Conservation (phyloP, 164 flowering plant species). For the Dillenia suffruticosa region DNA sequence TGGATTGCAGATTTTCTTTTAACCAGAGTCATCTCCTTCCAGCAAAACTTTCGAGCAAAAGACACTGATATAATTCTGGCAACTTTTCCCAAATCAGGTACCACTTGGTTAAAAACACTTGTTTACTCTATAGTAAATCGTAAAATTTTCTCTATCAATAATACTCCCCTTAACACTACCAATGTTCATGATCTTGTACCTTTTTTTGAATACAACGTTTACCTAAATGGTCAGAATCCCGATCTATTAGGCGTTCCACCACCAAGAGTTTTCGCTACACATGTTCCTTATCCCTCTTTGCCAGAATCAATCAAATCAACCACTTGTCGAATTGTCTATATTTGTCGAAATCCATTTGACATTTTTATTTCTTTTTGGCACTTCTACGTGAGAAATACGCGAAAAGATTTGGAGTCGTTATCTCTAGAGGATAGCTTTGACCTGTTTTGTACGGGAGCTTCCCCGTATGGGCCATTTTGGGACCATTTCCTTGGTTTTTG, state of each 20-base stretch:
- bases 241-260: slow-evolving; percentile 6
- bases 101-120: slow-evolving; percentile 39
- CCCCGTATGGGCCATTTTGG: slow-evolving; percentile 10
- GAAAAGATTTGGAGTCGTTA: not conserved
- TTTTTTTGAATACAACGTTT: slow-evolving; percentile 10
- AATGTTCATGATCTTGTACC: slow-evolving; percentile 23
- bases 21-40: slow-evolving; percentile 8
- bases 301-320: slow-evolving; percentile 15
- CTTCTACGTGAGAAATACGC: not conserved
- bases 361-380: slow-evolving; percentile 15
- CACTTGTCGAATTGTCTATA: slow-evolving; percentile 15
- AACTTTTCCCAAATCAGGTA: slow-evolving; percentile 34
- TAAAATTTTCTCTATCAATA: too few relatives aligned
- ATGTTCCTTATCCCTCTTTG: slow-evolving; percentile 10
- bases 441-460: slow-evolving; percentile 13
- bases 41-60: slow-evolving; percentile 26
- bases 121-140: slow-evolving; percentile 23
- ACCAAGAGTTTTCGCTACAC: slow-evolving; percentile 24
- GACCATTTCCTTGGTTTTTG: slow-evolving; percentile 16
- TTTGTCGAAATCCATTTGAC: slow-evolving; percentile 22
- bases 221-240: not conserved
- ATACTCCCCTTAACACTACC: slow-evolving; percentile 9
- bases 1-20: not conserved
- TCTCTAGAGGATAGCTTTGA: slow-evolving; percentile 6
- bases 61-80: slow-evolving; percentile 21